Conservation (phyloP, 495 filamentous ascomycete species). For the Xylaria nigripes region DNA sequence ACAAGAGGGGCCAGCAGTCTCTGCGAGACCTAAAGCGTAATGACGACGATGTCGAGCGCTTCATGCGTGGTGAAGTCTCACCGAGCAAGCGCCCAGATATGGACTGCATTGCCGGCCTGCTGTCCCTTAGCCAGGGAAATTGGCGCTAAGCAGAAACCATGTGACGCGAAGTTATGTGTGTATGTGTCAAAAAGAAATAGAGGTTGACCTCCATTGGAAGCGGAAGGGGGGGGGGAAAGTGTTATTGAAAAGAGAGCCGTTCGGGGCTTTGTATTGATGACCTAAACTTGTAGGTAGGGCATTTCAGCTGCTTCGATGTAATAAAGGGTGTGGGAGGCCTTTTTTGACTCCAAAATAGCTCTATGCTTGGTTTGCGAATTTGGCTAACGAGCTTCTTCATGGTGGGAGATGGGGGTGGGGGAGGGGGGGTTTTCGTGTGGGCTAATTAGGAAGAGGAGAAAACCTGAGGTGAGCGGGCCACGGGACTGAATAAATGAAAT, state of each 20-base stretch:
- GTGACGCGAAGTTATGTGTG: not conserved
- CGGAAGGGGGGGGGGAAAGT: too few relatives aligned
- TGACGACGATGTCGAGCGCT: slow-evolving; percentile 54
- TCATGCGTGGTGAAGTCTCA: slow-evolving; percentile 55
- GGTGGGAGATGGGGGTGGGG: slow-evolving; percentile 1
- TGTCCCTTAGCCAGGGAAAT: slow-evolving; percentile 58
- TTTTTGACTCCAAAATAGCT: not conserved
- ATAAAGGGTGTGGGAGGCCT: not conserved
- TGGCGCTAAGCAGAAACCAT: slow-evolving; percentile 34
- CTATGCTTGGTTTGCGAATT: not conserved
- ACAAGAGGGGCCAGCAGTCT: not conserved
- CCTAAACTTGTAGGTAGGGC: not conserved
- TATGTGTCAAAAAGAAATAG: not conserved
- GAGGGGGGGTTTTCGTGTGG: not conserved
- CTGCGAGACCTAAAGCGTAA: slow-evolving; percentile 4
- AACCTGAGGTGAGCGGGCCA: too few relatives aligned
- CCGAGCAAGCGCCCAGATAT: slow-evolving; percentile 58
- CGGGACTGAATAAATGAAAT: too few relatives aligned
- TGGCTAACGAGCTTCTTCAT: not conserved
- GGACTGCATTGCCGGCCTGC: slow-evolving; percentile 68
- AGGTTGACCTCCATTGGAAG: not conserved
- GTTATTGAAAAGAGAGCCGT: not conserved
- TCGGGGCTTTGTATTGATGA: slow-evolving; percentile 1
- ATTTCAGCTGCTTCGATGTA: not conserved
- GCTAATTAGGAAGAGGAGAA: slow-evolving; percentile 2